Evolutionary conservation across 306 rosid species (phyloP).

Genomic region (Cajanus cajan): DNA sequence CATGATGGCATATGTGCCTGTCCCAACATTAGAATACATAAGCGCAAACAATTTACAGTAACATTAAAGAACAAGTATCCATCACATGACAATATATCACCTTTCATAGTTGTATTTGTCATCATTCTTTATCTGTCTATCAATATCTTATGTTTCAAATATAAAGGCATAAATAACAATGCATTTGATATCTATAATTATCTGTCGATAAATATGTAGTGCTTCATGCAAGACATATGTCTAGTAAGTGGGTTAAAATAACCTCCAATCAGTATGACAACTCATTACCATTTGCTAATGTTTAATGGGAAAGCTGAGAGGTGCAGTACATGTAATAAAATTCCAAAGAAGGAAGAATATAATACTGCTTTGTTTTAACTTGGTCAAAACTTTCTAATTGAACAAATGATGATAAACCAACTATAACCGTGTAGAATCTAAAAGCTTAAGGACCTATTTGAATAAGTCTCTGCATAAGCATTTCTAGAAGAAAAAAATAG

Average conservation of each 20-base stretch:
- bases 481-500: no score
- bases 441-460: no score
- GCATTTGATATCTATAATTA: neutral
- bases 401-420: slow-evolving; percentile 11
- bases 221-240: slow-evolving; percentile 1
- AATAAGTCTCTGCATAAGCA: no score
- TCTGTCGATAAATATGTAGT: neutral
- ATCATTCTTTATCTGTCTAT: slow-evolving; percentile 10
- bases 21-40: slow-evolving; percentile 21
- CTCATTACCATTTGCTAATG: slow-evolving; percentile 2
- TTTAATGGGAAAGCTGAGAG: neutral
- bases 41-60: no score
- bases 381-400: neutral
- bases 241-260: neutral
- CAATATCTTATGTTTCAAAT: slow-evolving; percentile 16
- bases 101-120: neutral
- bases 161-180: neutral
- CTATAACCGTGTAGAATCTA: neutral
- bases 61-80: no score
- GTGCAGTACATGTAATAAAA: neutral
- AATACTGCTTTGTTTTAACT: neutral
- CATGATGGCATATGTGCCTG: slow-evolving; percentile 60
- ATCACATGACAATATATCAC: neutral
- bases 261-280: neutral
- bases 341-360: slow-evolving; percentile 8